Percentiles rank a stretch among this genome's conserved stretches.
These are phyloP conservation scores for Hysterangium stoloniferum DNA, from an alignment of 768 basidiomycete genomes.

Conservation along the genomic window DNA sequence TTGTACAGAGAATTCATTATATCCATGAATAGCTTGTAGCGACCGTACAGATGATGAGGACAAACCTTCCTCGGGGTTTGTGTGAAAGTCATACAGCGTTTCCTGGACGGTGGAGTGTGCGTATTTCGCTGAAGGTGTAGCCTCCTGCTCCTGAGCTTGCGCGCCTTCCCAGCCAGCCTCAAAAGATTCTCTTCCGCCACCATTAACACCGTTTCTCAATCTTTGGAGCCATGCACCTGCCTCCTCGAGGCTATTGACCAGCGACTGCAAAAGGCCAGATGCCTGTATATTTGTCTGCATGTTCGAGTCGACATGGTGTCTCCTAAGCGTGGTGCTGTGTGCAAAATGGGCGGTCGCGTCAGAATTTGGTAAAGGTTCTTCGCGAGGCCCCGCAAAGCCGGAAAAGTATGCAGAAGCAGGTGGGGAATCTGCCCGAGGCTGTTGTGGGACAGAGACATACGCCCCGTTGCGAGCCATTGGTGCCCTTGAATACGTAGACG, in stretches of 20 bases:
- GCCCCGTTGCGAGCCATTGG: constrained; percentile 4
- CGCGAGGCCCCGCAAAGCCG: constrained; percentile 39
- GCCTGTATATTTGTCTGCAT: constrained; percentile 22
- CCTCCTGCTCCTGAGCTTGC: neutral
- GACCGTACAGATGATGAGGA: constrained; percentile 51
- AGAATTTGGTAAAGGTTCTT: constrained; percentile 49
- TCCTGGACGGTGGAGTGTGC: constrained; percentile 63
- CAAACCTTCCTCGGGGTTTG: constrained; percentile 56
- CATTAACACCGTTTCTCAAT: constrained; percentile 32
- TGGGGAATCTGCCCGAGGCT: constrained; percentile 42
- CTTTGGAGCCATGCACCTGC: constrained; percentile 33
- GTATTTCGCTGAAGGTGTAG: constrained; percentile 59
- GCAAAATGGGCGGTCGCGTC: constrained; percentile 71
- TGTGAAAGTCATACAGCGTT: constrained; percentile 62
- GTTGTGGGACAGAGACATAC: neutral
- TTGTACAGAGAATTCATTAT: constrained; percentile 90
- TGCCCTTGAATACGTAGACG: constrained; percentile 1
- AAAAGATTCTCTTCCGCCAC: constrained; percentile 25
- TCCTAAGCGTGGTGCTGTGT: constrained; percentile 70
- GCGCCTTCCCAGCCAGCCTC: constrained; percentile 32
- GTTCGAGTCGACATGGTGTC: constrained; percentile 49
- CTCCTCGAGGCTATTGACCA: constrained; percentile 18
- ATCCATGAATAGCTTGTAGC: constrained; percentile 65
- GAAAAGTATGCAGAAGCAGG: constrained; percentile 81
- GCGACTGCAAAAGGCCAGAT: constrained; percentile 16